Evolutionary conservation across 768 basidiomycete genomes (phyloP).

Genomic region (Phylloporus sp.): DNA sequence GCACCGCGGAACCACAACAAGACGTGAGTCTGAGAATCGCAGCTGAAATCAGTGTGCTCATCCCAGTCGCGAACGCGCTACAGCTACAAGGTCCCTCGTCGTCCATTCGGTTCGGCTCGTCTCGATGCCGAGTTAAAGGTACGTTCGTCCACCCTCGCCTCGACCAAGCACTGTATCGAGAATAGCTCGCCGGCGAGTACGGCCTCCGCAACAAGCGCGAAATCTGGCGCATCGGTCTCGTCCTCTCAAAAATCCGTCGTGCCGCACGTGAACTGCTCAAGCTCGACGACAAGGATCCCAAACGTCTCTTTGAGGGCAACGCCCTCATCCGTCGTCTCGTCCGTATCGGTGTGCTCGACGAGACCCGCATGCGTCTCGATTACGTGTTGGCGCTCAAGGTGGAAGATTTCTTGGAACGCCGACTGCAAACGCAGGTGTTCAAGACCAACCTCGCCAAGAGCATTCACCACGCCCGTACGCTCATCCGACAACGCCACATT

Average conservation of each 20-base stretch:
- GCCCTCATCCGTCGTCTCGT: slow-evolving; percentile 94
- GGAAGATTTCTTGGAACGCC: slow-evolving; percentile 99
- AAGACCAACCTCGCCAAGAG: slow-evolving; percentile 96
- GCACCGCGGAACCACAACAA: slow-evolving; percentile 90
- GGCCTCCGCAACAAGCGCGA: slow-evolving; percentile 99
- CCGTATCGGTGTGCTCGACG: slow-evolving; percentile 99
- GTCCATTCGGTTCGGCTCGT: slow-evolving; percentile 94
- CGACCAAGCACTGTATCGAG: neutral
- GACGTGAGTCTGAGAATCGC: slow-evolving; percentile 87
- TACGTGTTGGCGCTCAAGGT: slow-evolving; percentile 99
- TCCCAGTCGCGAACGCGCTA: slow-evolving; percentile 47
- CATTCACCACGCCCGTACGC: slow-evolving; percentile 96
- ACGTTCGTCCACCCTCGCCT: slow-evolving; percentile 5
- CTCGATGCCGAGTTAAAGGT: slow-evolving; percentile 99
- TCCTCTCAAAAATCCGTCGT: slow-evolving; percentile 99
- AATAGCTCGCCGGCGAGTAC: slow-evolving; percentile 97
- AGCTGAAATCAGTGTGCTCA: slow-evolving; percentile 63
- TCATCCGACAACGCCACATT: slow-evolving; percentile 98
- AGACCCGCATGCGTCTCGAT: slow-evolving; percentile 98
- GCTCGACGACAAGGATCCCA: slow-evolving; percentile 98
- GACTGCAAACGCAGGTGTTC: slow-evolving; percentile 99
- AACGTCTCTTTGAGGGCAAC: slow-evolving; percentile 99
- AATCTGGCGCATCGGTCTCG: slow-evolving; percentile 99
- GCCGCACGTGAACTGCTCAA: slow-evolving; percentile 99
- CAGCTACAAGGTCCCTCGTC: slow-evolving; percentile 98